Percentiles rank a stretch among this genome's conserved stretches.
phyloP scores from a whole-genome alignment of 1,284 basidiomycete species.

The Peniophora sp. region DNA sequence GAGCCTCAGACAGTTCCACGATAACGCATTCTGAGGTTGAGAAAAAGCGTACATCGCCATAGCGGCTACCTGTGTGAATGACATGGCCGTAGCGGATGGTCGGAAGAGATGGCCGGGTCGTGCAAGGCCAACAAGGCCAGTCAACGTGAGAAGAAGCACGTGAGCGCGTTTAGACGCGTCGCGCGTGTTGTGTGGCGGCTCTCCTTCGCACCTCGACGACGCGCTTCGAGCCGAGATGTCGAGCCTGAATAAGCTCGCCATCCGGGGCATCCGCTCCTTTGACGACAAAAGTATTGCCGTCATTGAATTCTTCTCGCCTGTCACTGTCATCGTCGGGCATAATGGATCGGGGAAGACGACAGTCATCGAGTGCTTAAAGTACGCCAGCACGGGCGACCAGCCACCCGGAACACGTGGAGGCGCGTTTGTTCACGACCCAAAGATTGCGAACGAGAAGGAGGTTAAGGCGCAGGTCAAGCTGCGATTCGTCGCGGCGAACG shows the following conservation, averaged over 20 bases:
- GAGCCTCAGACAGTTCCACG: too few relatives aligned
- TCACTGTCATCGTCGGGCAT: constrained; percentile 98
- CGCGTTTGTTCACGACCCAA: constrained; percentile 96
- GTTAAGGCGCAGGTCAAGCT: constrained; percentile 98
- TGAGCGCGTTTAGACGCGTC: not conserved
- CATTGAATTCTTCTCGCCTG: constrained; percentile 95
- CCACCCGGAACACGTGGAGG: constrained; percentile 97
- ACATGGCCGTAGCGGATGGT: too few relatives aligned
- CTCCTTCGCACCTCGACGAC: not conserved
- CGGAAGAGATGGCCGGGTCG: too few relatives aligned
- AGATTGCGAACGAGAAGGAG: constrained; percentile 97
- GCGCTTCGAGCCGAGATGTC: constrained; percentile 46
- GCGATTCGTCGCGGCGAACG: constrained; percentile 86
- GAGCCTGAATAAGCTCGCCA: constrained; percentile 79
- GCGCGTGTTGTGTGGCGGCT: not conserved
- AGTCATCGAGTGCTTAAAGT: constrained; percentile 99
- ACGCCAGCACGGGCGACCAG: constrained; percentile 96
- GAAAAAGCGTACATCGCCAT: too few relatives aligned
- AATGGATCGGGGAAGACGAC: constrained; percentile 99
- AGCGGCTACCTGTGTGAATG: too few relatives aligned
- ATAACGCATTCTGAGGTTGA: too few relatives aligned
- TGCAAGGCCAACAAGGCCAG: not conserved
- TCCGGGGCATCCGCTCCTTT: constrained; percentile 84
- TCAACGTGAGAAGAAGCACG: not conserved
- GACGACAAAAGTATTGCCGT: constrained; percentile 92